phyloP scores from a whole-genome alignment of 1,139 yeast species.

The Suzukiozyma palmioleophila region DNA sequence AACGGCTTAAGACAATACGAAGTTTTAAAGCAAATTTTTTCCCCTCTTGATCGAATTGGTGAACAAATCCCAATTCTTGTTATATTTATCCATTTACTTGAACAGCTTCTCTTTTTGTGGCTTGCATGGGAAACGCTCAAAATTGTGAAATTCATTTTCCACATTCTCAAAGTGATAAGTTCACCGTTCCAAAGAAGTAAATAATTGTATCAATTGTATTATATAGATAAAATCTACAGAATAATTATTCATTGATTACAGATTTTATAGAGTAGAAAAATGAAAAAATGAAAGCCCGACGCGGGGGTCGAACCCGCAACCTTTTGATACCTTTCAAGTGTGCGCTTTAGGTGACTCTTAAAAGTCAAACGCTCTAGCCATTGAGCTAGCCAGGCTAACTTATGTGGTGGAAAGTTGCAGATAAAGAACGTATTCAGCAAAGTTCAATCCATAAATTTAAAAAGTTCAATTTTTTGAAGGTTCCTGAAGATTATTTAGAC shows the following conservation, averaged over 20 bases:
- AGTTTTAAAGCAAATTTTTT: not conserved
- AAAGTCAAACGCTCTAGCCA: constrained; percentile 47
- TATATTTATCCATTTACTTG: not conserved
- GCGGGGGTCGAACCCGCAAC: constrained; percentile 18
- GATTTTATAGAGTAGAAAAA: too few relatives aligned
- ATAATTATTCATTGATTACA: not conserved
- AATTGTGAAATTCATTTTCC: not conserved
- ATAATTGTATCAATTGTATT: not conserved
- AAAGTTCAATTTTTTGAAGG: too few relatives aligned
- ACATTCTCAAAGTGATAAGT: not conserved
- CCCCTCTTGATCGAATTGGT: constrained; percentile 1
- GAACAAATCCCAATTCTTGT: not conserved
- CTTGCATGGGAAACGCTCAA: constrained; percentile 1
- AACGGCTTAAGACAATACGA: not conserved
- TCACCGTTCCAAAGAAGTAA: not conserved
- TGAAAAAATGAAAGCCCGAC: constrained; percentile 13
- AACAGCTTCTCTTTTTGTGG: constrained; percentile 2
- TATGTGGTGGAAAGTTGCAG: constrained; percentile 7
- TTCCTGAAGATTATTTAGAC: too few relatives aligned
- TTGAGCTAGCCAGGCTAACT: constrained; percentile 41
- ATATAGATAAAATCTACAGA: not conserved
- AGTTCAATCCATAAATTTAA: too few relatives aligned
- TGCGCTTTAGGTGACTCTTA: constrained; percentile 12
- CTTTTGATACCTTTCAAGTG: constrained; percentile 11
- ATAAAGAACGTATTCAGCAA: too few relatives aligned